A percentile compares a stretch with the other conserved stretches of the same genome.
These are phyloP conservation scores for Naganishia antarctica DNA, from an alignment of 768 basidiomycete species.

Conservation along the genomic window DNA sequence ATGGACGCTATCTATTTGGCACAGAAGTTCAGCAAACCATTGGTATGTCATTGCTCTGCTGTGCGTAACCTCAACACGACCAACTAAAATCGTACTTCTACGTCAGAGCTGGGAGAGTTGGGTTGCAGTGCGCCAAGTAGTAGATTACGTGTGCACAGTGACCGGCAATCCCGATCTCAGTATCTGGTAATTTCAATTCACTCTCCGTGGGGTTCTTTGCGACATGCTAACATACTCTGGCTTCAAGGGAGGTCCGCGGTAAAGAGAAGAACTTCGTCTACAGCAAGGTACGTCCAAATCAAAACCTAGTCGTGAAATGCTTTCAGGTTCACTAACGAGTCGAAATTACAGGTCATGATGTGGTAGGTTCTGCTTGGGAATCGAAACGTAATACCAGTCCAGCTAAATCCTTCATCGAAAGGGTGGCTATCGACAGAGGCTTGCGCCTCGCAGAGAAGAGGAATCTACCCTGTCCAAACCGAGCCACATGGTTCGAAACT, in stretches of 20 bases:
- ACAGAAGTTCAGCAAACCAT: conserved; percentile 63
- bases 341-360: conserved; percentile 66
- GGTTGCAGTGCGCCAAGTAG: conserved; percentile 49
- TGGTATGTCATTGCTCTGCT: conserved; percentile 51
- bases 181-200: conserved; percentile 42
- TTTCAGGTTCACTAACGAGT: too few relatives aligned
- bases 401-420: conserved; percentile 39
- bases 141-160: conserved; percentile 62
- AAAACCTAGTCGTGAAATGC: neutral
- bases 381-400: neutral
- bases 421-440: conserved; percentile 94
- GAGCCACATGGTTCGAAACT: conserved; percentile 63
- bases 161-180: conserved; percentile 74
- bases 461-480: conserved; percentile 62
- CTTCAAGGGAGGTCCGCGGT: conserved; percentile 80
- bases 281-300: conserved; percentile 60
- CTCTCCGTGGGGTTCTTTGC: neutral
- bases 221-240: conserved; percentile 1
- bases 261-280: conserved; percentile 84
- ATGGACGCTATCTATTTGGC: conserved; percentile 96
- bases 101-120: conserved; percentile 47
- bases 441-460: conserved; percentile 91
- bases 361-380: conserved; percentile 56
- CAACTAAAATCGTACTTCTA: too few relatives aligned
- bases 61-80: too few relatives aligned